Conservation (phyloP, 2,329 filamentous ascomycete genomes). For the Pseudogymnoascus destructans region DNA sequence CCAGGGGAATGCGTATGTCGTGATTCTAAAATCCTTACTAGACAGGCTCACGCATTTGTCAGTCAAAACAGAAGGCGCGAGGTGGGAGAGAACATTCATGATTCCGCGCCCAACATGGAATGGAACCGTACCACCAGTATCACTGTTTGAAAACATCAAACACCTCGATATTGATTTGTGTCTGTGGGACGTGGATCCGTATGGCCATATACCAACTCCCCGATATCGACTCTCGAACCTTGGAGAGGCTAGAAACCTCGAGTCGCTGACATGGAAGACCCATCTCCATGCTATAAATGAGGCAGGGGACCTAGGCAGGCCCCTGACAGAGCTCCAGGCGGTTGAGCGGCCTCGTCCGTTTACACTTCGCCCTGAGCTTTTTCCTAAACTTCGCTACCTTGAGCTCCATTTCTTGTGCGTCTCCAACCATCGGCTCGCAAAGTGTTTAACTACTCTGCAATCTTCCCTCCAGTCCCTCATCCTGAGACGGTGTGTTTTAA, state of each 20-base stretch:
- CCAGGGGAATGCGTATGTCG: background rate
- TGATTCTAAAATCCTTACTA: background rate
- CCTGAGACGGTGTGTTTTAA: background rate
- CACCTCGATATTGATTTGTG: background rate
- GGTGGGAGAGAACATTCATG: background rate
- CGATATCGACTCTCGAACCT: background rate
- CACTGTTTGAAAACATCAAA: background rate
- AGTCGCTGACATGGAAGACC: background rate
- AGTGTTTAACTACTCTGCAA: background rate
- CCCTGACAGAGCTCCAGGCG: background rate
- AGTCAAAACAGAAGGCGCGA: background rate
- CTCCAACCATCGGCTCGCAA: background rate
- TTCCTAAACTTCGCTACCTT: background rate
- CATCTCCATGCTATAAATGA: background rate
- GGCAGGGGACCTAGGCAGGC: background rate
- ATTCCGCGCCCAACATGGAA: background rate
- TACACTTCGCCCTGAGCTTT: background rate
- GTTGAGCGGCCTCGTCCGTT: background rate
- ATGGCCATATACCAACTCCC: background rate
- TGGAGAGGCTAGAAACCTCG: background rate
- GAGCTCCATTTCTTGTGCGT: background rate
- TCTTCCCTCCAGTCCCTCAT: background rate
- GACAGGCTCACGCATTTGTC: background rate
- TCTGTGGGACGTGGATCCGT: background rate
- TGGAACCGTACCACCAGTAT: background rate